Conservation (phyloP, 2,329 filamentous ascomycete species). For the Xylaria multiplex region DNA sequence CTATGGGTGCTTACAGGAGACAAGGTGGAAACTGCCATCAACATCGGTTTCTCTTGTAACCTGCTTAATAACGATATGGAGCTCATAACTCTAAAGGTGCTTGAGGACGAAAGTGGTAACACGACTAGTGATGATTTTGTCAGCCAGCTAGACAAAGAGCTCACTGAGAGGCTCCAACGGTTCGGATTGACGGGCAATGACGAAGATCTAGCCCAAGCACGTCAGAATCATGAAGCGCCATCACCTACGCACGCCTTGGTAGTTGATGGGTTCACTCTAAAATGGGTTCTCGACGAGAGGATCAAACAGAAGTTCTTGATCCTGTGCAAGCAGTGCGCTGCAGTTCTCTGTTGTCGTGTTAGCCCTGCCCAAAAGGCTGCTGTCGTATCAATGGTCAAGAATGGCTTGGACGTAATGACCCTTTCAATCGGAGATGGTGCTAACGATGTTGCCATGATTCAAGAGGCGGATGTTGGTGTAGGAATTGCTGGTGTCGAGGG, state of each 20-base stretch:
- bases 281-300: slow-evolving; percentile 82
- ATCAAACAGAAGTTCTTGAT: slow-evolving; percentile 93
- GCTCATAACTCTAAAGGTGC: slow-evolving; percentile 86
- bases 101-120: slow-evolving; percentile 72
- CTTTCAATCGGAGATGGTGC: slow-evolving; percentile 92
- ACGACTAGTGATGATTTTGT: slow-evolving; percentile 61
- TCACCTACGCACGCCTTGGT: slow-evolving; percentile 89
- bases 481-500: slow-evolving; percentile 95
- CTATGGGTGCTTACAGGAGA: slow-evolving; percentile 98
- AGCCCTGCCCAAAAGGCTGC: slow-evolving; percentile 96
- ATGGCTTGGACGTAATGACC: slow-evolving; percentile 94
- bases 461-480: slow-evolving; percentile 95
- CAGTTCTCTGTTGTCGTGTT: slow-evolving; percentile 96
- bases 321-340: slow-evolving; percentile 95
- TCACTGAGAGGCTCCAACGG: slow-evolving; percentile 75
- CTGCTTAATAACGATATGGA: slow-evolving; percentile 98
- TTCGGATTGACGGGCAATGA: slow-evolving; percentile 88
- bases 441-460: slow-evolving; percentile 98
- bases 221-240: slow-evolving; percentile 85
- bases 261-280: slow-evolving; percentile 93
- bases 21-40: slow-evolving; percentile 99
- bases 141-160: slow-evolving; percentile 70
- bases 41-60: slow-evolving; percentile 99
- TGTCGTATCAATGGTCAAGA: slow-evolving; percentile 96
- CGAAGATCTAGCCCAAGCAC: slow-evolving; percentile 82